phyloP scores from a whole-genome alignment of 2,329 filamentous ascomycete genomes.

The Seiridium cupressi region DNA sequence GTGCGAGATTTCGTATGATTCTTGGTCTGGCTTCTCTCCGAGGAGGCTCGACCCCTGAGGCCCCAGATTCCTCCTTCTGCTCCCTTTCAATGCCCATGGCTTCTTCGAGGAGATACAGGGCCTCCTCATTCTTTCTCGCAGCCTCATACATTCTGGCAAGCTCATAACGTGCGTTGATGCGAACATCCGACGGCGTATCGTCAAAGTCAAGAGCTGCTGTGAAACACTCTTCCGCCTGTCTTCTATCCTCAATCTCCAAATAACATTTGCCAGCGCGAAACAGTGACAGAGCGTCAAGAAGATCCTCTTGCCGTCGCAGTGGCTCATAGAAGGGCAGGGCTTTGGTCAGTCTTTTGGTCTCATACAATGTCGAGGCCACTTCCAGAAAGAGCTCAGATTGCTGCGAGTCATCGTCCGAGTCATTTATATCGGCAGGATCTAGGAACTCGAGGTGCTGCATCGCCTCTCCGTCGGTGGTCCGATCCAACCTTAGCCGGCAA shows the following conservation, averaged over 20 bases:
- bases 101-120: constrained; percentile 74
- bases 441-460: constrained; percentile 74
- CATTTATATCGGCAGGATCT: constrained; percentile 56
- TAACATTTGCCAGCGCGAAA: constrained; percentile 67
- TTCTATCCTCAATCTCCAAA: constrained; percentile 58
- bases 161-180: constrained; percentile 72
- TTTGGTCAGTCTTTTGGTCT: constrained; percentile 27
- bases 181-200: constrained; percentile 49
- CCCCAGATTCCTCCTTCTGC: constrained; percentile 23
- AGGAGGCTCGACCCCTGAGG: background rate
- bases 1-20: background rate
- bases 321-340: constrained; percentile 58
- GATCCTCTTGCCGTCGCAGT: constrained; percentile 46
- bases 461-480: constrained; percentile 67
- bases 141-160: constrained; percentile 84
- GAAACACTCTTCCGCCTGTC: constrained; percentile 76
- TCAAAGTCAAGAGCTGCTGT: constrained; percentile 72
- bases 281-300: constrained; percentile 50
- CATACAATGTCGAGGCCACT: constrained; percentile 47
- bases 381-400: constrained; percentile 81
- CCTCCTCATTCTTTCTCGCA: constrained; percentile 69
- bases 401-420: constrained; percentile 53
- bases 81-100: constrained; percentile 63
- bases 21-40: background rate
- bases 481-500: constrained; percentile 71